Evolutionary conservation across 768 basidiomycete species (phyloP).

Genomic region (Clavulina sp.): DNA sequence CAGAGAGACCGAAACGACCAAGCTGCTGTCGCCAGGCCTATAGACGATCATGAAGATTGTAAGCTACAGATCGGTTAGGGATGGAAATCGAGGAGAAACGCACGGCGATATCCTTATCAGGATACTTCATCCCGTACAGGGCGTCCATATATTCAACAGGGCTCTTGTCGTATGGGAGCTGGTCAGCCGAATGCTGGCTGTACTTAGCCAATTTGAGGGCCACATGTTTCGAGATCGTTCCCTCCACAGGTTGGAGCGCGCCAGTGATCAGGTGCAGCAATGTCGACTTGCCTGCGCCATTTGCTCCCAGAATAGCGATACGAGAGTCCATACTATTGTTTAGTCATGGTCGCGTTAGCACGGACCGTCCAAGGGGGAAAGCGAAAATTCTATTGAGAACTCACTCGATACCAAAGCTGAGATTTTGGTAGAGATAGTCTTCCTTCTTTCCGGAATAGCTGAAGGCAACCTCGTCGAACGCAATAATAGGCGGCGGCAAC

Average conservation of each 20-base stretch:
- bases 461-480: constrained; percentile 89
- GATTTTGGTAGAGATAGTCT: constrained; percentile 72
- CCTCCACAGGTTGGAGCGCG: constrained; percentile 57
- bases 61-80: not conserved
- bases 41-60: not conserved
- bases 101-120: constrained; percentile 76
- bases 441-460: constrained; percentile 79
- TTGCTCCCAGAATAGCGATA: constrained; percentile 89
- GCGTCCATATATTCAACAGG: constrained; percentile 90
- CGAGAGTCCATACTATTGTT: constrained; percentile 71
- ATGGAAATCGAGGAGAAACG: constrained; percentile 4
- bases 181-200: constrained; percentile 96
- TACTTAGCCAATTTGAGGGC: constrained; percentile 93
- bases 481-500: constrained; percentile 93
- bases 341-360: not conserved
- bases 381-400: constrained; percentile 15
- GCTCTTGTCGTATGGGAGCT: constrained; percentile 80
- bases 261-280: constrained; percentile 81
- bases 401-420: constrained; percentile 97
- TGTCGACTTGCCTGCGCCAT: constrained; percentile 90
- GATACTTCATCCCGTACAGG: constrained; percentile 65
- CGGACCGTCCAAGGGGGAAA: not conserved
- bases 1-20: constrained; percentile 89
- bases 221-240: constrained; percentile 78
- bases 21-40: constrained; percentile 90